Percentiles rank a stretch among this genome's conserved stretches.
These are phyloP conservation scores for Keithomyces neogunnii DNA, from an alignment of 2,329 filamentous ascomycete species.

Conservation along the genomic window DNA sequence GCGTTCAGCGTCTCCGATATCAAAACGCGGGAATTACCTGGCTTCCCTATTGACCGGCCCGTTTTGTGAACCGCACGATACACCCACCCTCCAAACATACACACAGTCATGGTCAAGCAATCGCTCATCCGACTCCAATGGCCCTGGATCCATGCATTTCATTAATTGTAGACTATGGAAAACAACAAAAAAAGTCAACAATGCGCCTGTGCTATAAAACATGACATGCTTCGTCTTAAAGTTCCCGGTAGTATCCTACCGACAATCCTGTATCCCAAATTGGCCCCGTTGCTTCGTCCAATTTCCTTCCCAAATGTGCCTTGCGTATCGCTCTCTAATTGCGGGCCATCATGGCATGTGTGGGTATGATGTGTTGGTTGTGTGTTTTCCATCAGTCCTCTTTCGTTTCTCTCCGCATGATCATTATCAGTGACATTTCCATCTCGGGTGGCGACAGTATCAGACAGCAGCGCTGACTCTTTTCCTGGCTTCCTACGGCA, in stretches of 20 bases:
- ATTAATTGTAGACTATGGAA: slow-evolving; percentile 11
- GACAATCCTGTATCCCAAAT: slow-evolving; percentile 10
- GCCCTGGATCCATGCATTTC: slow-evolving; percentile 17
- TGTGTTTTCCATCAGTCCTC: neutral
- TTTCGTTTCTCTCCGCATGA: neutral
- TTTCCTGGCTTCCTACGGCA: neutral
- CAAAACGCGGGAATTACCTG: too few species aligned
- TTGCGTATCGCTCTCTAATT: slow-evolving; percentile 3
- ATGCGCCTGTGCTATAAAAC: slow-evolving; percentile 12
- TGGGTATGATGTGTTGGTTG: neutral
- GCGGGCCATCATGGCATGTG: neutral
- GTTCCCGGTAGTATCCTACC: neutral
- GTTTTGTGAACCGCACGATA: too few species aligned
- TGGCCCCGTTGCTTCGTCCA: slow-evolving; percentile 1
- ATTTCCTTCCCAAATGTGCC: neutral
- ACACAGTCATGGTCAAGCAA: neutral
- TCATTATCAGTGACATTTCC: neutral
- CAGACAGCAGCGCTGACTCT: neutral
- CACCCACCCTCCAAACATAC: neutral
- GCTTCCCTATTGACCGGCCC: too few species aligned
- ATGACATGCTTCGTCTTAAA: slow-evolving; percentile 5
- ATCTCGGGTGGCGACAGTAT: neutral
- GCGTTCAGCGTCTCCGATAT: too few species aligned
- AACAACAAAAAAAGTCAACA: slow-evolving; percentile 8
- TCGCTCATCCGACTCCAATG: slow-evolving; percentile 6